Evolutionary conservation across 1,284 basidiomycete genomes (phyloP).

Genomic region (Cystobasidium sp.): DNA sequence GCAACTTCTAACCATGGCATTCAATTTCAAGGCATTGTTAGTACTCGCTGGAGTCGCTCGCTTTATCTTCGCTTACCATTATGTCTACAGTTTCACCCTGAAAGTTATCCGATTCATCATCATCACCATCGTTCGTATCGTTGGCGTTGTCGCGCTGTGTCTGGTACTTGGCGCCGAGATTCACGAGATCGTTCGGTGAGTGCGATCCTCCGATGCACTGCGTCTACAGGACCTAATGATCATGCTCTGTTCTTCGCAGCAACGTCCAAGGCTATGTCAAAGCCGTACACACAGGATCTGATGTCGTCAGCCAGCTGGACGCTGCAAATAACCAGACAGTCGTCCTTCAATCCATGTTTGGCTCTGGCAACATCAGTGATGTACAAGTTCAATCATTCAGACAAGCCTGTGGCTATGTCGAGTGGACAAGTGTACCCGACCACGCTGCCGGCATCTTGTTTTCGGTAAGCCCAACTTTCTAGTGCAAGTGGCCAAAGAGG

Average conservation of each 20-base stretch:
- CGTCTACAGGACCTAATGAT: not conserved
- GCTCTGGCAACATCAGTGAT: conserved; percentile 5
- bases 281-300: conserved; percentile 20
- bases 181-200: conserved; percentile 70
- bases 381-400: conserved; percentile 11
- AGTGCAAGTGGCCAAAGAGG: too few species aligned
- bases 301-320: not conserved
- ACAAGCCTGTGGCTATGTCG: conserved; percentile 32
- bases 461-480: conserved; percentile 37
- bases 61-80: not conserved
- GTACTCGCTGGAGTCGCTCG: too few species aligned
- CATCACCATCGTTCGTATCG: conserved; percentile 73
- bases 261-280: conserved; percentile 28
- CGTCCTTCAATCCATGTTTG: not conserved
- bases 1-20: conserved; percentile 4
- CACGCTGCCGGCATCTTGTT: conserved; percentile 49
- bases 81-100: conserved; percentile 18
- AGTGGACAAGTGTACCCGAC: conserved; percentile 46
- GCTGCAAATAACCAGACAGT: conserved; percentile 1
- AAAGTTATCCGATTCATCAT: conserved; percentile 66
- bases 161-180: conserved; percentile 75
- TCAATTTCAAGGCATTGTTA: conserved; percentile 40
- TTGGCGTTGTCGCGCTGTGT: conserved; percentile 76
- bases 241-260: not conserved
- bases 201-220: not conserved